These are phyloP conservation scores for Eucalyptus microcorys DNA, from an alignment of 345 rosid genomes.

Conservation along the genomic window DNA sequence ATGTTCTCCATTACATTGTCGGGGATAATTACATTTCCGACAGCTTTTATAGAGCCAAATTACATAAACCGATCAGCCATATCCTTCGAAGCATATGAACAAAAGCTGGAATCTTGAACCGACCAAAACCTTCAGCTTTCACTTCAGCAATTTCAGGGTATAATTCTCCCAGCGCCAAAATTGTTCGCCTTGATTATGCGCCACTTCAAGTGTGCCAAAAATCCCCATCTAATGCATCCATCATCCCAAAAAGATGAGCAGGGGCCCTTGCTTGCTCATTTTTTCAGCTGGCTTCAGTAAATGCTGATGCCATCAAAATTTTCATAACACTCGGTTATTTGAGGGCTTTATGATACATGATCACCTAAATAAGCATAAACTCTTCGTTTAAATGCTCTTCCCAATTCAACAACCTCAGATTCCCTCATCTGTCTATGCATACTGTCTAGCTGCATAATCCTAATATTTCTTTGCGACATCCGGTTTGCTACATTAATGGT, in stretches of 20 bases:
- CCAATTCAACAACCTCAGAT: constrained; percentile 56
- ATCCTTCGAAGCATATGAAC: neutral
- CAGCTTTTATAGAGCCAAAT: neutral
- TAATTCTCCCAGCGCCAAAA: neutral
- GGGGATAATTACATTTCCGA: neutral
- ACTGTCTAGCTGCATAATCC: constrained; percentile 5
- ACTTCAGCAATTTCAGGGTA: neutral
- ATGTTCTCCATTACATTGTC: neutral
- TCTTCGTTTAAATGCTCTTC: constrained; percentile 47
- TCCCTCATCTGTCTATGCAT: constrained; percentile 31
- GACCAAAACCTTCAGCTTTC: neutral
- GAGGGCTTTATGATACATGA: neutral
- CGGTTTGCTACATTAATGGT: constrained; percentile 59
- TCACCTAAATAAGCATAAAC: constrained; percentile 63
- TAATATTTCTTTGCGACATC: constrained; percentile 35
- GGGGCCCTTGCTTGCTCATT: neutral
- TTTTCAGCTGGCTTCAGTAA: neutral
- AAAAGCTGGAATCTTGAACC: neutral
- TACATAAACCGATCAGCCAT: neutral
- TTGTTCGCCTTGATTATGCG: neutral
- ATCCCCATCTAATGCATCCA: neutral
- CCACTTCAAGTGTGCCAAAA: neutral
- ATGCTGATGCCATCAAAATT: neutral
- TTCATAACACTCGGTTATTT: neutral
- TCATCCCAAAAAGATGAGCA: neutral